Conservation (phyloP, 495 filamentous ascomycete genomes). For the Neurospora tetrasperma region DNA sequence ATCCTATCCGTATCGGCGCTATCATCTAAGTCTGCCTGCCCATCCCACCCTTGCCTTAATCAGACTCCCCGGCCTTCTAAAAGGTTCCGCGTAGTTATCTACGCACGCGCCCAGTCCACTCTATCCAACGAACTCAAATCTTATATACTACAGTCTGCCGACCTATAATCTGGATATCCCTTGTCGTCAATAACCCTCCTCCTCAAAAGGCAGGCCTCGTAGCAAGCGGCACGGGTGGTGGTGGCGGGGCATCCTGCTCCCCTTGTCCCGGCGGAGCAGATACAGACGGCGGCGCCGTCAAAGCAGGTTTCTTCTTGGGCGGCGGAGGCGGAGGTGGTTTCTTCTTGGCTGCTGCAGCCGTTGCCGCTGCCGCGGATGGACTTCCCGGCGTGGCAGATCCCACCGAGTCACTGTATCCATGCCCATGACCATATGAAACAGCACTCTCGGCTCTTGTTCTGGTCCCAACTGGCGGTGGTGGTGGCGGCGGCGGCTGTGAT, state of each 20-base stretch:
- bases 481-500: not conserved
- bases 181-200: not conserved
- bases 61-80: not conserved
- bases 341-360: constrained; percentile 35
- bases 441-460: not conserved
- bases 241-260: constrained; percentile 11
- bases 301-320: constrained; percentile 28
- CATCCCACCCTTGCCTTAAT: too few relatives aligned
- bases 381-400: not conserved
- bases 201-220: constrained; percentile 31
- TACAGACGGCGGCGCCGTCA: not conserved
- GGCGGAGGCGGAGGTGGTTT: constrained; percentile 63
- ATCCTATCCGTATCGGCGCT: too few relatives aligned
- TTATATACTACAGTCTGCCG: not conserved
- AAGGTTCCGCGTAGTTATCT: not conserved
- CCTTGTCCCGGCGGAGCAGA: too few relatives aligned
- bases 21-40: not conserved
- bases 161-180: not conserved
- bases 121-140: not conserved
- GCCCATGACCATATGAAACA: not conserved
- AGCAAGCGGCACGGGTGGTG: constrained; percentile 41
- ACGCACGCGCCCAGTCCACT: not conserved
- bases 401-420: not conserved
- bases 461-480: not conserved
- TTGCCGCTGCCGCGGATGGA: constrained; percentile 16